Percentiles rank a stretch among this genome's conserved stretches.
Evolutionary conservation across 2,329 filamentous ascomycete genomes (phyloP).

Genomic region (Chaetomiaceae sp.): DNA sequence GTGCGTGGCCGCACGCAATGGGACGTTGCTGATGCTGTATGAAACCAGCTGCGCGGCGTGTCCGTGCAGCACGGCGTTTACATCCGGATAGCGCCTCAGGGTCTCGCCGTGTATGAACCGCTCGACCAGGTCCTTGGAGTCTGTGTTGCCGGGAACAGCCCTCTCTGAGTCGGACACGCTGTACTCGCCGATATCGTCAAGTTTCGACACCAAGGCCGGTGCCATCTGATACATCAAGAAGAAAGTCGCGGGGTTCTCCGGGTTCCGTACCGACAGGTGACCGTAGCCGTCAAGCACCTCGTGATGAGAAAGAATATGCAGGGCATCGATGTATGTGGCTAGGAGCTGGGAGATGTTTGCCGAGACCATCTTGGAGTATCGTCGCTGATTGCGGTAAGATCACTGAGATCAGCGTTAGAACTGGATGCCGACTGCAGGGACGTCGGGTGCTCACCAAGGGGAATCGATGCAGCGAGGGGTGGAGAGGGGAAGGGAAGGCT

Average conservation of each 20-base stretch:
- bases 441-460: too few relatives aligned
- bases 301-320: conserved; percentile 47
- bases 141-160: conserved; percentile 30
- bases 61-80: conserved; percentile 39
- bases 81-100: conserved; percentile 34
- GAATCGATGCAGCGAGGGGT: too few relatives aligned
- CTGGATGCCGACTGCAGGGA: too few relatives aligned
- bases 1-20: conserved; percentile 36
- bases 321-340: conserved; percentile 33
- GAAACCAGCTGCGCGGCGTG: conserved; percentile 39
- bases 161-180: conserved; percentile 36
- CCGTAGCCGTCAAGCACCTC: conserved; percentile 48
- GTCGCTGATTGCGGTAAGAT: background rate
- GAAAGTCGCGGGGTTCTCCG: conserved; percentile 38
- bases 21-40: conserved; percentile 35
- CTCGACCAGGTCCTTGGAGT: conserved; percentile 34
- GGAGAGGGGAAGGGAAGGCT: too few relatives aligned
- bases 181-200: conserved; percentile 42
- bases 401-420: background rate
- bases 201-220: conserved; percentile 40
- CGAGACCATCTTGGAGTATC: background rate
- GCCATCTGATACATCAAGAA: conserved; percentile 43
- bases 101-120: conserved; percentile 43
- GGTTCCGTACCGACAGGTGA: conserved; percentile 48
- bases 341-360: conserved; percentile 1